Evolutionary conservation across 495 filamentous ascomycete species (phyloP).

Genomic region (Paragyromitra xinjiangensis): DNA sequence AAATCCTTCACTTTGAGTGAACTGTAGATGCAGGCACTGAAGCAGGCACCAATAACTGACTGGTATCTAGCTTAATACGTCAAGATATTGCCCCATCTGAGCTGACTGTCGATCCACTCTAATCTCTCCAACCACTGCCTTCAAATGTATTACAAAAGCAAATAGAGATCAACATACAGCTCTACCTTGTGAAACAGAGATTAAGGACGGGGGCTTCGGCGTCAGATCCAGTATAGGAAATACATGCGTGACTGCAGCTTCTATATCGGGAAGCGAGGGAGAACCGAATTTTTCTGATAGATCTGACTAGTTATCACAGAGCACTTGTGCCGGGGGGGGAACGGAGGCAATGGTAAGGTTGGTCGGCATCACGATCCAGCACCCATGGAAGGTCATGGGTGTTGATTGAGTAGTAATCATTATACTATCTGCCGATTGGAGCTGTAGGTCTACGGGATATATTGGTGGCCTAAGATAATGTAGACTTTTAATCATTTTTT

Average conservation of each 20-base stretch:
- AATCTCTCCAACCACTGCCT: not conserved
- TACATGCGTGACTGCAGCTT: slow-evolving; percentile 12
- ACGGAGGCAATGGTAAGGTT: not conserved
- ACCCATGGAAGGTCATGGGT: not conserved
- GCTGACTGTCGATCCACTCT: not conserved
- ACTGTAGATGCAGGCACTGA: not conserved
- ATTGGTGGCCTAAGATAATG: not conserved
- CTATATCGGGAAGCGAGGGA: not conserved
- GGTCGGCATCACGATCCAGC: slow-evolving; percentile 2
- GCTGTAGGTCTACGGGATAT: not conserved
- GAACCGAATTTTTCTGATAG: not conserved
- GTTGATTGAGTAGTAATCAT: not conserved
- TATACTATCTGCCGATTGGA: not conserved
- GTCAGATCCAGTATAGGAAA: slow-evolving; percentile 19
- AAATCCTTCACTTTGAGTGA: not conserved
- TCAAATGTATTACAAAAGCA: not conserved
- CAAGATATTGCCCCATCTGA: not conserved
- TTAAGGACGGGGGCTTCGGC: not conserved
- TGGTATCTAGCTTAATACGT: not conserved
- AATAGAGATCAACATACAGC: not conserved
- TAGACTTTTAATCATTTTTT: not conserved
- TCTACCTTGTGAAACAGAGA: not conserved
- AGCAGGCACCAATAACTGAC: not conserved
- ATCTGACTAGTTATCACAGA: not conserved
- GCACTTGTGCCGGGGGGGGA: not conserved